Base-by-base conservation (phyloP, 2,329 filamentous ascomycete species). In the Diaporthe citri region DNA sequence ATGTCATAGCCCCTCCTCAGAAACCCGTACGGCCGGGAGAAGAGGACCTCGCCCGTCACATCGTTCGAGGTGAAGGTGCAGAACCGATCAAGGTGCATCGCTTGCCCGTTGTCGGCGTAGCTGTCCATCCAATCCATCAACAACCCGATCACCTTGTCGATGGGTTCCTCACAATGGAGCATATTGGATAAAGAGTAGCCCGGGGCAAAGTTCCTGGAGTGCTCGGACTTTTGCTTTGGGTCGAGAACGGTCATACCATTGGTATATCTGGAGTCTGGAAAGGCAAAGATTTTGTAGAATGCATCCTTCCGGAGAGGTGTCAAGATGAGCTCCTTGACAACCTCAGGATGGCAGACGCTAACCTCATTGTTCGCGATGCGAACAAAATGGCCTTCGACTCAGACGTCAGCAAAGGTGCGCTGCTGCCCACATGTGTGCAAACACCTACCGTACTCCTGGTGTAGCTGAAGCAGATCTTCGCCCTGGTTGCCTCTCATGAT, bases 331-430 rank as follows among this genome's bases (percentile, higher is more conserved):
- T 81, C 78, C n/a, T 80, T 80, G n/a, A 86, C 79, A 20, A 81
- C 86, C 74, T 85, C 82, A 1, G 85, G 83, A 76, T 87, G 83
- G 70, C 81, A 81, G 43, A 87, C 81, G 74, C 84, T 86, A 75
- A 87, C 82, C 80, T 87, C 85, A 69, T 87, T 83, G 51, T 82
- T 80, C 7, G 81, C 80, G 51, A 87, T 85, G 20, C 86, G 84
- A 46, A 87, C 83, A 77, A 87, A 87, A 41, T 81, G 78, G 3
- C 60, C 60, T 64, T 31, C 5, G 20, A 22, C 4, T 10, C 20
- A 13, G 25, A 3, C n/a, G 9, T 64, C 28, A 64, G 60, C 17
- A n/a, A 22, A 46, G 17, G 7, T 15, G 28, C 28, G 22, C 10
- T n/a, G 20, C 12, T 48, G 41, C n/a, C 2, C 4, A n/a, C 15